phyloP scores from a whole-genome alignment of 2,329 filamentous ascomycete genomes.

The Trichoderma cornu-damae region DNA sequence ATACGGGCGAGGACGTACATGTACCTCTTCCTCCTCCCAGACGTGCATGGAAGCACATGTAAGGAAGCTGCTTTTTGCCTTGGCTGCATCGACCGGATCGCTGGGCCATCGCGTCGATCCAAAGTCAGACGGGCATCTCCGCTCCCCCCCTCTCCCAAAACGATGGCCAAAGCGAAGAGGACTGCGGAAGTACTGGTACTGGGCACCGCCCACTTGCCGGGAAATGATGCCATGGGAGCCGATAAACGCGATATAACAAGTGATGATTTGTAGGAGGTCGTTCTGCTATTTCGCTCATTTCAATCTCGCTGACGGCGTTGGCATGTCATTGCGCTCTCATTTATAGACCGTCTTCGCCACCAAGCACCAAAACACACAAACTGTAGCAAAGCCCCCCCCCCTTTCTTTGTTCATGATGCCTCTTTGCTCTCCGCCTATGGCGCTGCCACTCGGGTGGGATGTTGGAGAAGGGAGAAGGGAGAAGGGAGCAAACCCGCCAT shows the following conservation, averaged over 20 bases:
- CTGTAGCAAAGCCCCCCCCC: not conserved
- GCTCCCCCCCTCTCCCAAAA: not conserved
- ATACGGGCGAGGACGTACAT: not conserved
- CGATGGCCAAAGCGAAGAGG: not conserved
- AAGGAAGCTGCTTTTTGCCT: not conserved
- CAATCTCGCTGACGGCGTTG: not conserved
- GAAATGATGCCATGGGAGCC: not conserved
- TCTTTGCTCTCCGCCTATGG: not conserved
- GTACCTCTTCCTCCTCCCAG: not conserved
- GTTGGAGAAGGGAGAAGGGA: not conserved
- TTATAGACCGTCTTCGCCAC: conserved; percentile 2
- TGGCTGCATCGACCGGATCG: conserved; percentile 6
- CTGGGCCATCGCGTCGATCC: conserved; percentile 2
- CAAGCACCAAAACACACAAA: no score
- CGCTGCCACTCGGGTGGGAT: not conserved
- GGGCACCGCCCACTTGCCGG: not conserved
- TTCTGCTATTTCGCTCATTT: not conserved
- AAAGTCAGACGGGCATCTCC: not conserved
- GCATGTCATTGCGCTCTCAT: not conserved
- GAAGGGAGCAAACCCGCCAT: not conserved
- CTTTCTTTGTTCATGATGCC: not conserved
- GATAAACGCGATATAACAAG: not conserved
- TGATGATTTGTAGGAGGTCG: not conserved
- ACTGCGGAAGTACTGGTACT: not conserved
- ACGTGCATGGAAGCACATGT: not conserved